Base-by-base conservation (phyloP, 2,329 filamentous ascomycete genomes). In the Clonostachys byssicola region DNA sequence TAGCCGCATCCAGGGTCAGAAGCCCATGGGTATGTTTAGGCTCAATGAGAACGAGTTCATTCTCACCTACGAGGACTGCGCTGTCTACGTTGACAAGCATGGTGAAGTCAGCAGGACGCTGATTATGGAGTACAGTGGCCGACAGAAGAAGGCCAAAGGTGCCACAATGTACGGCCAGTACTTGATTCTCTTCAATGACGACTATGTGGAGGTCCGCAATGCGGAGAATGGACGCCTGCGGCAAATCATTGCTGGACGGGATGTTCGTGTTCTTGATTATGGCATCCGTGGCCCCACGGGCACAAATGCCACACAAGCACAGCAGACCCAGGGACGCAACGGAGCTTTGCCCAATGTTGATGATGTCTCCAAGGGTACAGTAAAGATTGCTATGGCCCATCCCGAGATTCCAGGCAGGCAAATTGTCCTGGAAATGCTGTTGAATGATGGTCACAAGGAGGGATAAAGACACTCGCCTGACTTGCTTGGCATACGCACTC, bases 111-210 rank as follows among this genome's bases (percentile, higher is more conserved):
- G 85, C 38, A 87, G 95, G 42, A 90, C 87, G 30, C 89, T 97
- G 49, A 92, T 97, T 60, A 96, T 99, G 91, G 91, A 97, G 63
- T 99, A 97, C 65, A 94, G 95, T n/a, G 94, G 94, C 55, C 92
- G 87, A 59, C 78, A 81, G 62, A 82, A 81, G 66, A 81, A 81
- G 65, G 94, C 94, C 2, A 85, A 86, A 52, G 83, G 84, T 12
- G 92, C 92, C 3, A 94, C 91, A 51, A 85, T 97, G 71, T 95
- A 90, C 57, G 92, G 91, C 2, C 87, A 91, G 49, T 97, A 96
- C 64, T 80, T 99, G 5, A 75, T 99, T 8, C 81, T 99, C 5
- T 96, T 97, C 71, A 94, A 96, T 64, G 86, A 89, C 18, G 92
- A 97, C 65, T 99, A 97, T 56, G 90, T 99, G 43, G 94, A 99